Evolutionary conservation across 208 protist species (phyloP), one percentile per base, ranked within the genome.

Genomic region (Crithidia brevicula): DNA sequence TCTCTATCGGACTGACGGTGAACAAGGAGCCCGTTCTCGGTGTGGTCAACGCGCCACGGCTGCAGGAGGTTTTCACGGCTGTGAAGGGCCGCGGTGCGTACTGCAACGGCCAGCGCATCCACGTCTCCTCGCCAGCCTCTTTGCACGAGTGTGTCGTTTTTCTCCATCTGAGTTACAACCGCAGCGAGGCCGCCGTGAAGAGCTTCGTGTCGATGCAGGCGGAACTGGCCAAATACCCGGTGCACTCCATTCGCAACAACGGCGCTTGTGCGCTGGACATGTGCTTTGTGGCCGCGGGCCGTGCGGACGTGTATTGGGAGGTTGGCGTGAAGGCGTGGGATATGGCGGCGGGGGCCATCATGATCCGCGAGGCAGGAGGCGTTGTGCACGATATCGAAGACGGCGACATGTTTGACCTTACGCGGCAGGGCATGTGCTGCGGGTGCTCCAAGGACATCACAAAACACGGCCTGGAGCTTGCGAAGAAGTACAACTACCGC

Each of bases 331-430:
- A 91, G 11, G 63, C 85, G 20, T 97, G 88, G 89, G 86, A 93
- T 52, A 79, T 88, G 34, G 87, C 88, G 2, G 93, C 93, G 6
- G 90, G 82, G 23, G 78, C 84, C 9, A 82, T 96, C 30, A 95
- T 97, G 63, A 78, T 97, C 16, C 77, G 81, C 8, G 90, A 97
- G 72, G 93, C 93, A 0, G 93, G 93, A 42, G 93, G 92, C 16
- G 82, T 96, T 6, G 86, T 96, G n/a, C 88, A 94, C 59, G 82
- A 91, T 74, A 81, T 93, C 23, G 85, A 96, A 16, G 70, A 84
- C 60, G 76, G 57, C 8, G 78, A 96, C 0, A 62, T 62, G 16
- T 82, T 89, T 18, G 81, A 90, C 66, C 59, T 96, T 8, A 81
- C 70, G 51, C 72, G 80, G 7, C 68, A 69, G n/a, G 74, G 69